These are phyloP conservation scores for Phialocephala sp. DNA, from an alignment of 2,329 filamentous ascomycete species.

Conservation along the genomic window DNA sequence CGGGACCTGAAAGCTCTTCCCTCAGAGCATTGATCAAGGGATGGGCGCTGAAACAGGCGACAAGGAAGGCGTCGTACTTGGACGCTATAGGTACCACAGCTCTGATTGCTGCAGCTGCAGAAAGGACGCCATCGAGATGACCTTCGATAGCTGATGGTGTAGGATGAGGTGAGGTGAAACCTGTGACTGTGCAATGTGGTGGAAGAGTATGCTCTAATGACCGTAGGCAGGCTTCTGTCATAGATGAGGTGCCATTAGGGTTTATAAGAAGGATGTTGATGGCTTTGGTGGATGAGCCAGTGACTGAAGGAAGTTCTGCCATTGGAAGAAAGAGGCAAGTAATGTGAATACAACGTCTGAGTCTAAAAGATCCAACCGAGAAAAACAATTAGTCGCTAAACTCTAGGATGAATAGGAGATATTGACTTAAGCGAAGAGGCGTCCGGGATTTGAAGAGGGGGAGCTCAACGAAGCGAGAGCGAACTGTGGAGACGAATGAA, in stretches of 20 bases:
- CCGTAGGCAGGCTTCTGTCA: slow-evolving; percentile 54
- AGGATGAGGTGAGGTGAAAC: slow-evolving; percentile 55
- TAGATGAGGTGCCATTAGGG: slow-evolving; percentile 52
- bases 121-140: slow-evolving; percentile 55
- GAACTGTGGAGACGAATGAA: not conserved
- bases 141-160: slow-evolving; percentile 58
- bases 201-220: slow-evolving; percentile 51
- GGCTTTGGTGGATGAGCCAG: slow-evolving; percentile 35
- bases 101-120: slow-evolving; percentile 53
- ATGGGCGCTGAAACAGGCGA: slow-evolving; percentile 88
- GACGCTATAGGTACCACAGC: slow-evolving; percentile 50
- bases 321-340: slow-evolving; percentile 9
- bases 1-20: slow-evolving; percentile 52
- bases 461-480: slow-evolving; percentile 1
- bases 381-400: slow-evolving; percentile 2
- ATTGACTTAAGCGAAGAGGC: slow-evolving; percentile 2
- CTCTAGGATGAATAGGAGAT: not conserved
- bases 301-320: slow-evolving; percentile 35
- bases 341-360: not conserved
- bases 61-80: slow-evolving; percentile 71
- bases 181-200: slow-evolving; percentile 52
- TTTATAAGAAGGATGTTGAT: slow-evolving; percentile 54
- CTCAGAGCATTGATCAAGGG: slow-evolving; percentile 71
- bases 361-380: not conserved
- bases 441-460: not conserved